Base-by-base conservation (phyloP, 2,329 filamentous ascomycete genomes). In the Leptographium radiaticola region DNA sequence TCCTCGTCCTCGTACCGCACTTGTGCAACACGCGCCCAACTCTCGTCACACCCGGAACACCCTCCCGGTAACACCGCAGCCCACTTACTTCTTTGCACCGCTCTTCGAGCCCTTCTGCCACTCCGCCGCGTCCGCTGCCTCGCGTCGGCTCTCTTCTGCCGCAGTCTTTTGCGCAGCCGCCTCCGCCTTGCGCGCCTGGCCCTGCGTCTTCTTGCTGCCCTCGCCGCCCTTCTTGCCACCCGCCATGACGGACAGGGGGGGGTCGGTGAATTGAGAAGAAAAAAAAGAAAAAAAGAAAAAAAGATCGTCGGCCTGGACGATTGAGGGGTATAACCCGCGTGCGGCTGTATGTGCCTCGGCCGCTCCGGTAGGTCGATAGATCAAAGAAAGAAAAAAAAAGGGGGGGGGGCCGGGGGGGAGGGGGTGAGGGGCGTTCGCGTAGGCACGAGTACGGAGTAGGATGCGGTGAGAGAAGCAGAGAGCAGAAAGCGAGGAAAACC, bases 131-230 rank as follows among this genome's bases (percentile, higher is more conserved):
- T 96, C 91, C 33, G 69, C 80, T 3, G 74, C 79, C 6, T 81
- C 81, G 53, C 75, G 78, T 69, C 84, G 84, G 40, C 77, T 71
- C 42, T 88, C 79, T 56, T 84, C 83, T 4, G 70, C 81, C 0
- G 88, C 87, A 56, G 83, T 77, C 71, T 97, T 97, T 54, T 78
- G 71, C 10, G 87, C 86, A 1, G 89, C 91, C 4, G 82, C 84
- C 49, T 96, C 89, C 58, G 89, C 89, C 76, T 98, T 97, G 71
- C 89, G 80, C 58, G 90, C 89, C 69, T 96, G 89, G 59, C 91
- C 93, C 10, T 84, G 81, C 3, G 73, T 89, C 75, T 97, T 97
- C 72, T 95, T 97, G 68, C 77, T 85, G 71, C 86, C 89, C 59
- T 94, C 89, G 53, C 86, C 86, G 52, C 74, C 80, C 53, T 75